These are phyloP conservation scores for Coemansia sp. DNA, from an alignment of 192 early-diverging fungal genomes.

Conservation along the genomic window DNA sequence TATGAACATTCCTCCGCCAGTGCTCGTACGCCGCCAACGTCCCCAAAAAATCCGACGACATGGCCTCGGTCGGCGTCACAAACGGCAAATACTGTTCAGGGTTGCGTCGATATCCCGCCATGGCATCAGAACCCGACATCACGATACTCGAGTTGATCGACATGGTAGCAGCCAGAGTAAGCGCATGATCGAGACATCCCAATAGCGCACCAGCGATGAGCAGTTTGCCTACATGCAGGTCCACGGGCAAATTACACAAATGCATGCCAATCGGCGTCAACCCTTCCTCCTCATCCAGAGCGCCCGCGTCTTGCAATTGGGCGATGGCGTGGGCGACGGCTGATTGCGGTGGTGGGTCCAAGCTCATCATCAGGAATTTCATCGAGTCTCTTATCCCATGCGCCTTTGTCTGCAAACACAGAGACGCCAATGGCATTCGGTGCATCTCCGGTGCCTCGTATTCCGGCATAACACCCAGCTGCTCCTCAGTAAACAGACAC, in stretches of 20 bases:
- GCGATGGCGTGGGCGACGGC: slow-evolving; percentile 61
- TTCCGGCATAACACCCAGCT: slow-evolving; percentile 45
- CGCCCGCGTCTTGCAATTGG: slow-evolving; percentile 29
- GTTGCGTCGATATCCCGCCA: slow-evolving; percentile 1
- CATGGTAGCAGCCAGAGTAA: slow-evolving; percentile 69
- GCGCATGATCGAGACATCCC: slow-evolving; percentile 71
- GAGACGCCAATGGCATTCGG: slow-evolving; percentile 59
- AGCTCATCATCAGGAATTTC: slow-evolving; percentile 51
- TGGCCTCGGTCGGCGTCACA: background rate
- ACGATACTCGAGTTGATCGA: slow-evolving; percentile 4
- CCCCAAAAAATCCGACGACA: slow-evolving; percentile 22
- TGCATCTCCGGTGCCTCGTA: slow-evolving; percentile 62
- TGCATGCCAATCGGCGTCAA: slow-evolving; percentile 74
- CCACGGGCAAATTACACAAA: slow-evolving; percentile 70
- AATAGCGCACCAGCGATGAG: slow-evolving; percentile 71
- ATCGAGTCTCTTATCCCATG: slow-evolving; percentile 58
- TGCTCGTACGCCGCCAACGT: slow-evolving; percentile 20
- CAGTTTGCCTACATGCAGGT: slow-evolving; percentile 73
- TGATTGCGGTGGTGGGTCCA: slow-evolving; percentile 69
- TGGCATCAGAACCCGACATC: background rate
- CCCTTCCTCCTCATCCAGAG: slow-evolving; percentile 27
- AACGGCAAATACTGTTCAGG: background rate
- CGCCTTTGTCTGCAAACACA: slow-evolving; percentile 22
- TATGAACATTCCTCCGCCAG: slow-evolving; percentile 10
- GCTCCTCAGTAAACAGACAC: slow-evolving; percentile 52